Percentiles rank a stretch among this genome's conserved stretches.
Evolutionary conservation across 345 rosid genomes (phyloP).

Genomic region (Ricinus communis): DNA sequence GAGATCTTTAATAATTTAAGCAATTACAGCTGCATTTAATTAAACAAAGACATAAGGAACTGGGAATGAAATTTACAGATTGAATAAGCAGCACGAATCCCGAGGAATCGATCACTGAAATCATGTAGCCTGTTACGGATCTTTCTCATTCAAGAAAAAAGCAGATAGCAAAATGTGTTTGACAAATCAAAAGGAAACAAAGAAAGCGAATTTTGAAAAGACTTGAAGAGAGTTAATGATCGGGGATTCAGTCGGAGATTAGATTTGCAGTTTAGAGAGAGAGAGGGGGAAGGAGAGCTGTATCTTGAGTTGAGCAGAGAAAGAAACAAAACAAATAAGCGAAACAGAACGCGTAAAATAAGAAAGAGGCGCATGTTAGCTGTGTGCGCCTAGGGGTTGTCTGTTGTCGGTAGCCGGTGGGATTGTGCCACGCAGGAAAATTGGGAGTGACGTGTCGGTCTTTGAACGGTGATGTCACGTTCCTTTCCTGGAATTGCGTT

Average conservation of each 20-base stretch:
- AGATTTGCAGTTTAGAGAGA: not conserved
- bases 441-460: constrained; percentile 18
- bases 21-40: not conserved
- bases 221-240: not conserved
- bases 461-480: not conserved
- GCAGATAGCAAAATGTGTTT: not conserved
- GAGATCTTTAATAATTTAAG: constrained; percentile 13
- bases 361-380: constrained; percentile 35
- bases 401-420: constrained; percentile 60
- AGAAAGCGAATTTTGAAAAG: not conserved
- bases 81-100: constrained; percentile 14
- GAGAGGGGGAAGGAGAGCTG: constrained; percentile 1
- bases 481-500: constrained; percentile 21
- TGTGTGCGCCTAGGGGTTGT: constrained; percentile 26
- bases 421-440: constrained; percentile 40
- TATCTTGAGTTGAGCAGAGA: too few species aligned
- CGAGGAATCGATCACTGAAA: constrained; percentile 6
- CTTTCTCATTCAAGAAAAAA: not conserved
- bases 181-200: not conserved
- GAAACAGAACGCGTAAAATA: constrained; percentile 11
- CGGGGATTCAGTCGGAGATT: not conserved
- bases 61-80: not conserved
- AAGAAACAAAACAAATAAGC: not conserved
- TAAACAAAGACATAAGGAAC: not conserved
- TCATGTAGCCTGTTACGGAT: constrained; percentile 14